Conservation (phyloP, 768 basidiomycete species). For the Gymnopilus dilepis region DNA sequence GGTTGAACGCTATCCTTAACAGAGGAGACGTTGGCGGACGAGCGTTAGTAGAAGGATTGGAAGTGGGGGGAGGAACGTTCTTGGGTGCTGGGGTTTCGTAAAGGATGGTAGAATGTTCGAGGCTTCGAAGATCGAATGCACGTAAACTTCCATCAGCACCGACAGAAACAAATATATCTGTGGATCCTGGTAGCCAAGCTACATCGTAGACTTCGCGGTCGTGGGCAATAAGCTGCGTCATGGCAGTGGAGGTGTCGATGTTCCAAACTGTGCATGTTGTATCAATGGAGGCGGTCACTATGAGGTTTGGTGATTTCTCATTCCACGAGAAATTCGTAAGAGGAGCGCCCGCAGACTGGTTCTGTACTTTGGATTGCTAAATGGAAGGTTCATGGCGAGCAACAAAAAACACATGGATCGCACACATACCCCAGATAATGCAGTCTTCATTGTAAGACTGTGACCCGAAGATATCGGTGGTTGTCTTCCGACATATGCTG, state of each 20-base stretch:
- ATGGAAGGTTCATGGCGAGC: constrained; percentile 11
- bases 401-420: constrained; percentile 14
- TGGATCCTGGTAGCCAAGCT: constrained; percentile 96
- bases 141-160: constrained; percentile 96
- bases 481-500: constrained; percentile 75
- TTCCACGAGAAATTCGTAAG: constrained; percentile 99
- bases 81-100: constrained; percentile 92
- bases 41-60: constrained; percentile 61
- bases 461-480: constrained; percentile 57
- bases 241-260: constrained; percentile 89
- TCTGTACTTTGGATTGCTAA: constrained; percentile 91
- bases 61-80: constrained; percentile 60
- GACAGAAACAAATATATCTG: constrained; percentile 97
- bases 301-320: constrained; percentile 84
- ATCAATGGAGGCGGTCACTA: constrained; percentile 98
- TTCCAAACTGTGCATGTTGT: constrained; percentile 99
- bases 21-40: constrained; percentile 82
- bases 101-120: constrained; percentile 98
- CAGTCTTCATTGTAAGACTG: constrained; percentile 73
- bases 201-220: constrained; percentile 97
- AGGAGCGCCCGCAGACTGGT: constrained; percentile 82
- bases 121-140: constrained; percentile 93
- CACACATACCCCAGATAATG: constrained; percentile 76
- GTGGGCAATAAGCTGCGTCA: constrained; percentile 97
- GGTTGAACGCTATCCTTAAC: constrained; percentile 89